Evolutionary conservation across 306 rosid species (phyloP).

Genomic region (Cercis canadensis): DNA sequence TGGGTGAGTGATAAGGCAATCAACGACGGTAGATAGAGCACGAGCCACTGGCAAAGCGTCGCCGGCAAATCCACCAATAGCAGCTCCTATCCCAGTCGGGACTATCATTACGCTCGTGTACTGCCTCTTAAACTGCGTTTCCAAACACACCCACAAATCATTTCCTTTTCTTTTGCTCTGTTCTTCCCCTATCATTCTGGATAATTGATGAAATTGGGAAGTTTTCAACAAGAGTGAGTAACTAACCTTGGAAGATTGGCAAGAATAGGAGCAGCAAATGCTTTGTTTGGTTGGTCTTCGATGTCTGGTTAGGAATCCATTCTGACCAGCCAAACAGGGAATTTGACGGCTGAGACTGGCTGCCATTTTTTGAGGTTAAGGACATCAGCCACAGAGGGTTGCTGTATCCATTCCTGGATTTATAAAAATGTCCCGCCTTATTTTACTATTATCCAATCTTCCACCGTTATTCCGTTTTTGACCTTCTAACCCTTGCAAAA

Average conservation of each 20-base stretch:
- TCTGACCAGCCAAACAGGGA: conserved; percentile 27
- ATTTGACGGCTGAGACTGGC: conserved; percentile 45
- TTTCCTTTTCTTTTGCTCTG: background rate
- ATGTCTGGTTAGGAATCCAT: conserved; percentile 17
- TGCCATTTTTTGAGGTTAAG: conserved; percentile 42
- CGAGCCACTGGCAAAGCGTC: conserved; percentile 91
- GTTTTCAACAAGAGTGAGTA: background rate
- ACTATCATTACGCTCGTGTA: conserved; percentile 88
- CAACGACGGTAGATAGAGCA: conserved; percentile 75
- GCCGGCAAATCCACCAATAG: conserved; percentile 91
- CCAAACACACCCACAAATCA: conserved; percentile 26
- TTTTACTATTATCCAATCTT: no score
- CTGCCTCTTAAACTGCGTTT: conserved; percentile 62
- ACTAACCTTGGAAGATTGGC: conserved; percentile 53
- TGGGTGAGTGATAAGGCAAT: conserved; percentile 90
- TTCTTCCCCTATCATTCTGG: background rate
- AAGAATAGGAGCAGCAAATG: conserved; percentile 48
- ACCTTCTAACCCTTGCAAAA: no score
- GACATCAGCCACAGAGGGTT: no score
- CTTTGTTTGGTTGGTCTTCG: conserved; percentile 18
- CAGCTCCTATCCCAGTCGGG: conserved; percentile 83
- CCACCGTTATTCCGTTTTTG: no score
- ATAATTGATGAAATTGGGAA: background rate
- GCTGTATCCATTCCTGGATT: no score
- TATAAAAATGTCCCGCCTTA: no score